phyloP scores from a whole-genome alignment of 805 yeast genomes.

The Citeromyces nyonsensis region DNA sequence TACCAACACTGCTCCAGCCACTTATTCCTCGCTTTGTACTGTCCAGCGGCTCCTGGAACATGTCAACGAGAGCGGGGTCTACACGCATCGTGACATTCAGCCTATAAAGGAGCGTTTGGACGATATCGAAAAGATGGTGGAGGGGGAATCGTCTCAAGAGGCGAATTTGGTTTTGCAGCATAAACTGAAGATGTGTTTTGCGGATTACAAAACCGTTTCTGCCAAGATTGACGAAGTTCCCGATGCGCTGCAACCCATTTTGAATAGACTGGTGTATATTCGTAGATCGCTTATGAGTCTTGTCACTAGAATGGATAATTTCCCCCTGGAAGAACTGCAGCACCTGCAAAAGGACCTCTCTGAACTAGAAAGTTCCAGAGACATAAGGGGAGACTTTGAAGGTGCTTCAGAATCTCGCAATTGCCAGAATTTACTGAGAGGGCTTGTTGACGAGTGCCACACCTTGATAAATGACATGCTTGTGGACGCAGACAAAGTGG shows the following conservation, averaged over 20 bases:
- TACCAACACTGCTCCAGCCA: conserved; percentile 83
- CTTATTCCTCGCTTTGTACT: conserved; percentile 79
- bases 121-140: conserved; percentile 32
- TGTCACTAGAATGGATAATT: conserved; percentile 10
- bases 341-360: conserved; percentile 20
- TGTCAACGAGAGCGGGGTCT: conserved; percentile 65
- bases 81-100: conserved; percentile 67
- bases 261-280: conserved; percentile 45
- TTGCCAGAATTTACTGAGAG: conserved; percentile 41
- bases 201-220: conserved; percentile 40
- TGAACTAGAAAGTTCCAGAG: conserved; percentile 31
- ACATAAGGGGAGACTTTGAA: conserved; percentile 37
- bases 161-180: conserved; percentile 45
- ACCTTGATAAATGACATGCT: conserved; percentile 54
- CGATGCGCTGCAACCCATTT: conserved; percentile 28
- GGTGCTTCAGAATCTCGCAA: conserved; percentile 8
- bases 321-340: conserved; percentile 14
- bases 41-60: conserved; percentile 77
- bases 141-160: conserved; percentile 19
- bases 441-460: conserved; percentile 73
- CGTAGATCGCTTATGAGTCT: conserved; percentile 39
- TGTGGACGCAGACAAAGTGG: conserved; percentile 27
- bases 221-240: conserved; percentile 37
- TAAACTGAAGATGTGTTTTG: conserved; percentile 50
- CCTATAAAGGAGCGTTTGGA: conserved; percentile 63